Percentiles rank a stretch among this genome's conserved stretches.
Evolutionary conservation across 306 rosid genomes (phyloP).

Genomic region (Styphnolobium japonicum): DNA sequence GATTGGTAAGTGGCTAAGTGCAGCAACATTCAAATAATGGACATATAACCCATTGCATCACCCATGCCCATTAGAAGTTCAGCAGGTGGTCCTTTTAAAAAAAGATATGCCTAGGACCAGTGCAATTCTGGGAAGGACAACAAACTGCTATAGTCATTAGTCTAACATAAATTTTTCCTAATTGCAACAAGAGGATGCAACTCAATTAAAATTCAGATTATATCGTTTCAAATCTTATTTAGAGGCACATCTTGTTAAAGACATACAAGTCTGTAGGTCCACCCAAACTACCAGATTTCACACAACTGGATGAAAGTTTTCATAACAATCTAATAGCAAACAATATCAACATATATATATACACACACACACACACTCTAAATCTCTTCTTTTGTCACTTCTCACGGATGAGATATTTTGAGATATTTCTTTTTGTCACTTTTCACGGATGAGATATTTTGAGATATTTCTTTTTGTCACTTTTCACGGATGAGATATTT

Average conservation of each 20-base stretch:
- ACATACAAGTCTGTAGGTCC: neutral
- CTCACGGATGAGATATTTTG: too few relatives aligned
- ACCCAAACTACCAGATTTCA: constrained; percentile 7
- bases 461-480: too few relatives aligned
- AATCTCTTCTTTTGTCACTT: constrained; percentile 27
- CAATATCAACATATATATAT: neutral
- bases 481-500: neutral
- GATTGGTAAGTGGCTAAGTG: neutral
- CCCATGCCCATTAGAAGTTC: neutral
- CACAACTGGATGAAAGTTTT: neutral
- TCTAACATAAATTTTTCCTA: neutral
- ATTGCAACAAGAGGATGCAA: constrained; percentile 15
- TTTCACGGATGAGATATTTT: too few relatives aligned
- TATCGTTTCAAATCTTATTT: neutral
- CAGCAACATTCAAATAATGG: neutral
- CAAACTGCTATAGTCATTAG: neutral
- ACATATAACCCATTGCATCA: constrained; percentile 11
- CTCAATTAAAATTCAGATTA: too few relatives aligned
- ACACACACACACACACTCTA: too few relatives aligned
- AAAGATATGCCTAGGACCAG: neutral
- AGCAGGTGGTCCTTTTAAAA: neutral
- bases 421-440: too few relatives aligned
- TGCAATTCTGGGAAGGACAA: neutral
- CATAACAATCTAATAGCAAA: constrained; percentile 13
- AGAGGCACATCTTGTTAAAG: constrained; percentile 18